Conservation (phyloP, 2,329 filamentous ascomycete species). For the Metarhizium sp. region DNA sequence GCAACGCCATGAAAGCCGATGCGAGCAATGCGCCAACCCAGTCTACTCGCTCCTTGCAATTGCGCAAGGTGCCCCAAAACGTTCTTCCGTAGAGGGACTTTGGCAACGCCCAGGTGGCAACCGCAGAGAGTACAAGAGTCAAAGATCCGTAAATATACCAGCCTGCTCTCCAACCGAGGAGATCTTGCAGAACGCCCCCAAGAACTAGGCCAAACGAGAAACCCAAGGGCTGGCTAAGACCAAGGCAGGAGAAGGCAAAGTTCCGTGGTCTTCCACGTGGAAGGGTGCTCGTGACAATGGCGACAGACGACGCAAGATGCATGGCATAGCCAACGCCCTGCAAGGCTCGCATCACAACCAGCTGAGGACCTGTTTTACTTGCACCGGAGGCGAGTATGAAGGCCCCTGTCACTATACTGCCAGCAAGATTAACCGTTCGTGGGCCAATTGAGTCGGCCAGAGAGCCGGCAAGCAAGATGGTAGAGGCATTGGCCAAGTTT, state of each 20-base stretch:
- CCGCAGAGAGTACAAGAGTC: slow-evolving; percentile 23
- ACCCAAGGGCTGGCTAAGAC: slow-evolving; percentile 36
- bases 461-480: slow-evolving; percentile 27
- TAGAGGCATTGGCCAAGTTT: slow-evolving; percentile 24
- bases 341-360: slow-evolving; percentile 28
- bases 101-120: slow-evolving; percentile 27
- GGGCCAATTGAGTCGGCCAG: slow-evolving; percentile 28
- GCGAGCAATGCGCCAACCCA: slow-evolving; percentile 43
- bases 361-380: slow-evolving; percentile 17
- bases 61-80: slow-evolving; percentile 12
- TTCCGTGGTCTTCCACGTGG: slow-evolving; percentile 26
- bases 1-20: slow-evolving; percentile 33
- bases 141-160: slow-evolving; percentile 32
- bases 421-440: slow-evolving; percentile 21
- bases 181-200: slow-evolving; percentile 37
- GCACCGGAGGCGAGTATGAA: slow-evolving; percentile 23
- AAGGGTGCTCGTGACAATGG: slow-evolving; percentile 23
- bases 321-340: slow-evolving; percentile 29
- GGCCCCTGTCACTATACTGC: slow-evolving; percentile 19
- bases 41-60: slow-evolving; percentile 34
- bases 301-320: slow-evolving; percentile 25
- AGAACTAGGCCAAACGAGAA: slow-evolving; percentile 41
- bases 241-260: slow-evolving; percentile 32
- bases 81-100: slow-evolving; percentile 14
- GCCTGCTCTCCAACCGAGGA: slow-evolving; percentile 36